These are phyloP conservation scores for Vicia faba DNA, from an alignment of 306 rosid species.

Conservation along the genomic window DNA sequence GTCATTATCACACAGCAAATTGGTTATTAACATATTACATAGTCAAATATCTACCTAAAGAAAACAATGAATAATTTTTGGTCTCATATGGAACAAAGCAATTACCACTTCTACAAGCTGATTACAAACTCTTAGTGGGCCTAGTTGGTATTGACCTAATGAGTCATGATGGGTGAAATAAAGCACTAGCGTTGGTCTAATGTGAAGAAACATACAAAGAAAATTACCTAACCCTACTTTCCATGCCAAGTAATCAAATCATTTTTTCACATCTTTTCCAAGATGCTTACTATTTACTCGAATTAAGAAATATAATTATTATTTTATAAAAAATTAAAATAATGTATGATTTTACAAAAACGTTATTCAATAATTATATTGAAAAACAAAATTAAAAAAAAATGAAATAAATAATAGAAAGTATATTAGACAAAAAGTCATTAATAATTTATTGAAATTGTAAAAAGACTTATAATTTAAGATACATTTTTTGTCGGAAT, in stretches of 20 bases:
- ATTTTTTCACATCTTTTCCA: slow-evolving; percentile 18
- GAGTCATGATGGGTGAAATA: slow-evolving; percentile 24
- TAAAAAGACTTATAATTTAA: too few species aligned
- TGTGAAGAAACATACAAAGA: slow-evolving; percentile 43
- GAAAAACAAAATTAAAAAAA: too few species aligned
- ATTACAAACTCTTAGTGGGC: neutral
- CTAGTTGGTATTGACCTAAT: slow-evolving; percentile 18
- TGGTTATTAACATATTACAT: slow-evolving; percentile 5
- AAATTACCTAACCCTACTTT: slow-evolving; percentile 57
- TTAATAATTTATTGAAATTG: too few species aligned
- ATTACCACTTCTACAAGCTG: slow-evolving; percentile 11
- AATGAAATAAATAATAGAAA: too few species aligned
- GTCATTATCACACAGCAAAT: slow-evolving; percentile 27
- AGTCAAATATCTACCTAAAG: slow-evolving; percentile 48
- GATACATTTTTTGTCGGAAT: too few species aligned
- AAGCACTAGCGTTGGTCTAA: slow-evolving; percentile 32
- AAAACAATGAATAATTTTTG: slow-evolving; percentile 23
- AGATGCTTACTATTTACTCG: slow-evolving; percentile 5
- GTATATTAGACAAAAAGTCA: too few species aligned
- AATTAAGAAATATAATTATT: too few species aligned
- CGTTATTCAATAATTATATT: too few species aligned
- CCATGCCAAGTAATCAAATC: slow-evolving; percentile 1
- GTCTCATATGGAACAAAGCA: neutral
- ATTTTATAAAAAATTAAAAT: too few species aligned
- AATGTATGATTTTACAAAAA: too few species aligned